These are phyloP conservation scores for Ormosia semicastrata DNA, from an alignment of 306 rosid genomes.

Conservation along the genomic window DNA sequence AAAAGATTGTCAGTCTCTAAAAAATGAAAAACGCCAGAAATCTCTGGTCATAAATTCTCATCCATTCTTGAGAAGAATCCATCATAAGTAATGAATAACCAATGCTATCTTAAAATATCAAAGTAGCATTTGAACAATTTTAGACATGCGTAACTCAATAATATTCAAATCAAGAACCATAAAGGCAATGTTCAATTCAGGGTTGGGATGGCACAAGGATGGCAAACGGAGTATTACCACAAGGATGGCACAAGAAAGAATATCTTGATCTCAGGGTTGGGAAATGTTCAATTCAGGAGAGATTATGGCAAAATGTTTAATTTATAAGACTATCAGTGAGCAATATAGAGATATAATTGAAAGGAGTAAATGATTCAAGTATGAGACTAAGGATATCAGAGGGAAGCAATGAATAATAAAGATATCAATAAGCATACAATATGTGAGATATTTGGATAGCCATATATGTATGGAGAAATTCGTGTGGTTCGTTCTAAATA, in stretches of 20 bases:
- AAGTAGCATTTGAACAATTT: not conserved
- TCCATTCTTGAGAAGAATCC: not conserved
- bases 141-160: not conserved
- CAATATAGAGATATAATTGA: not conserved
- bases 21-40: not conserved
- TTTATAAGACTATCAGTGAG: not conserved
- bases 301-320: not conserved
- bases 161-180: not conserved
- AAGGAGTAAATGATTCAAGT: not conserved
- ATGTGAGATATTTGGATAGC: not conserved
- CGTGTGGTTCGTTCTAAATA: not conserved
- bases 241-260: not conserved
- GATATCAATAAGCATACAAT: not conserved
- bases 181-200: not conserved
- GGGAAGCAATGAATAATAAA: not conserved
- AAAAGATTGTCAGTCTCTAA: not conserved
- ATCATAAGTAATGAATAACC: no score
- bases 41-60: not conserved
- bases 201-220: not conserved
- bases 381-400: not conserved
- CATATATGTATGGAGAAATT: not conserved
- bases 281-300: not conserved
- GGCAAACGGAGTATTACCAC: no score
- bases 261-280: not conserved
- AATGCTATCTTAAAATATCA: not conserved